Conservation (phyloP, 2,329 filamentous ascomycete species). For the Fusarium proliferatum region DNA sequence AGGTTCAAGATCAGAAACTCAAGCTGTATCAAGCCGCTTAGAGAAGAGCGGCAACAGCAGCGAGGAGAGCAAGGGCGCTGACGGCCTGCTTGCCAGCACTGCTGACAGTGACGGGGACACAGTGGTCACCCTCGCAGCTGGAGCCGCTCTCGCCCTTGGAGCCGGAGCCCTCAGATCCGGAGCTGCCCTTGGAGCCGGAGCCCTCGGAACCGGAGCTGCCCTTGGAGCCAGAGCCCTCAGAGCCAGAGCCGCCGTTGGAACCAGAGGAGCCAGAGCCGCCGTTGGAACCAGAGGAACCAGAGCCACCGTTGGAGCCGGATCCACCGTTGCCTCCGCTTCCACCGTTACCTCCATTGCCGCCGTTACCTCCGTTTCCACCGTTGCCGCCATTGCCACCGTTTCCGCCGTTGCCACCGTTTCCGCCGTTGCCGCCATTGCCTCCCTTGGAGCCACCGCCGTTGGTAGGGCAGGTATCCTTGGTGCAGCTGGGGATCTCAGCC, state of each 20-base stretch:
- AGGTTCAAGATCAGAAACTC: not conserved
- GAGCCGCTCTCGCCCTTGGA: not conserved
- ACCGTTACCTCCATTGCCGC: not conserved
- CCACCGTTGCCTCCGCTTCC: not conserved
- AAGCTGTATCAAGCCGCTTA: slow-evolving; percentile 2
- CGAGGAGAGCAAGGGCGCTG: slow-evolving; percentile 33
- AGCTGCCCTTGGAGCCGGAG: not conserved
- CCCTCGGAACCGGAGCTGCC: not conserved
- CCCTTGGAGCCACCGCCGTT: not conserved
- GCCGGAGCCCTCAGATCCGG: not conserved
- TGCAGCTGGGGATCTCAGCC: slow-evolving; percentile 7
- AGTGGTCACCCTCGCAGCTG: not conserved
- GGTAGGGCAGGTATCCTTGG: slow-evolving; percentile 10
- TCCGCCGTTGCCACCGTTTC: accelerated
- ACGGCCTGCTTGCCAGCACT: slow-evolving; percentile 37
- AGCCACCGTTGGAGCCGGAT: not conserved
- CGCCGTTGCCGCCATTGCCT: accelerated
- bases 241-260: not conserved
- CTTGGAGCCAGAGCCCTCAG: not conserved
- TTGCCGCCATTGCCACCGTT: not conserved
- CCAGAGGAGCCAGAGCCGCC: not conserved
- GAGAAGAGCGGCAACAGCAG: slow-evolving; percentile 31
- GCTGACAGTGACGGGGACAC: slow-evolving; percentile 29
- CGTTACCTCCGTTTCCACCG: accelerated
- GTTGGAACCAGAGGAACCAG: not conserved